These are phyloP conservation scores for Sarcocystis neurona DNA, from an alignment of 169 alveolate genomes.

Conservation along the genomic window DNA sequence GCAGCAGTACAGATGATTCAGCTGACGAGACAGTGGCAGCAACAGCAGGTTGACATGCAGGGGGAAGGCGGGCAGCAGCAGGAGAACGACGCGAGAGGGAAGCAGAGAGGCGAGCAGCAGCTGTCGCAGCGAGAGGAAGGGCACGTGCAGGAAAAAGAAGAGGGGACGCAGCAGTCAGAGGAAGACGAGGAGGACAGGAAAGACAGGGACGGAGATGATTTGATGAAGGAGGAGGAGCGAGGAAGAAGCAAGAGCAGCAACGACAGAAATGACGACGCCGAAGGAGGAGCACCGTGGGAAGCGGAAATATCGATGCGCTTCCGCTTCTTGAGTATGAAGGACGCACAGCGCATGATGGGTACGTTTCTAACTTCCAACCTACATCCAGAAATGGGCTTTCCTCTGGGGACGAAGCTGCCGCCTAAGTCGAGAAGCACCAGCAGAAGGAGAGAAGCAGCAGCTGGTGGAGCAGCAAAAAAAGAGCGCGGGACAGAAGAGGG, in stretches of 20 bases:
- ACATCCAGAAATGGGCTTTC: constrained; percentile 39
- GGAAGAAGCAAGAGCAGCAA: constrained; percentile 28
- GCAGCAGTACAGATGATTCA: no score
- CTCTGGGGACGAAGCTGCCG: constrained; percentile 42
- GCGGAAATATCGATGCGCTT: constrained; percentile 58
- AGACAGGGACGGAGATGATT: constrained; percentile 33
- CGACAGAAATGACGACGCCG: constrained; percentile 24
- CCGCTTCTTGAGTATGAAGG: constrained; percentile 40
- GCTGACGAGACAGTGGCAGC: no score
- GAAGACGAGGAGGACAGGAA: constrained; percentile 12
- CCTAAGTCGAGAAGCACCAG: not conserved
- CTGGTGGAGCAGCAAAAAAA: no score
- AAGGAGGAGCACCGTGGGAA: constrained; percentile 36
- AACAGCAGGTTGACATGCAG: no score
- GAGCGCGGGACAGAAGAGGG: no score
- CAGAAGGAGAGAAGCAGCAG: not conserved
- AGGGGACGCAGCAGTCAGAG: no score
- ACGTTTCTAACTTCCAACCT: constrained; percentile 26
- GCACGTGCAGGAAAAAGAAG: no score
- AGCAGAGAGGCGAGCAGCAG: no score
- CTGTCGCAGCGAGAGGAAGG: no score
- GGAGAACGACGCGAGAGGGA: no score
- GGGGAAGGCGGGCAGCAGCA: no score
- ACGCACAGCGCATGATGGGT: constrained; percentile 58
- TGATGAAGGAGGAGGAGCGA: constrained; percentile 6